phyloP scores from a whole-genome alignment of 225 moss, liverwort and hornwort genomes.

The Marchantia polymorpha region DNA sequence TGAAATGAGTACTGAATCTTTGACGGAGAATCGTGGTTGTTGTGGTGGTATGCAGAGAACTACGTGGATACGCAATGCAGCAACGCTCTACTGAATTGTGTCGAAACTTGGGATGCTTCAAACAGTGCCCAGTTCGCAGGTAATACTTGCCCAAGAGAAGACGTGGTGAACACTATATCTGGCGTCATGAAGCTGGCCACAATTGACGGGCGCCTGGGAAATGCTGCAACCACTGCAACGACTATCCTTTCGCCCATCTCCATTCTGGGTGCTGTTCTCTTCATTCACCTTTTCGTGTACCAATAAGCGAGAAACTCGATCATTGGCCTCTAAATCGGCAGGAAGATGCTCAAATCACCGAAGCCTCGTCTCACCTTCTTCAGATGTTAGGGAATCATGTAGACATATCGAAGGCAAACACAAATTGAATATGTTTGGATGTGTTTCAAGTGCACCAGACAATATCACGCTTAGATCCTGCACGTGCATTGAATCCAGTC shows the following conservation, averaged over 20 bases:
- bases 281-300: neutral
- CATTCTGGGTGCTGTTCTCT: neutral
- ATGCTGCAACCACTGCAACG: neutral
- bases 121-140: slow-evolving; percentile 26
- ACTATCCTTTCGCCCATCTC: neutral
- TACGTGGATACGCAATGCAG: slow-evolving; percentile 55
- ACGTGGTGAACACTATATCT: slow-evolving; percentile 30
- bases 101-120: slow-evolving; percentile 11
- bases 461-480: too few relatives aligned
- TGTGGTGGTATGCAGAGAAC: slow-evolving; percentile 34
- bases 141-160: slow-evolving; percentile 36
- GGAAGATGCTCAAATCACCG: too few relatives aligned
- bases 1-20: neutral
- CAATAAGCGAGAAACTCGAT: neutral
- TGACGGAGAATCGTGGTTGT: neutral
- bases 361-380: too few relatives aligned
- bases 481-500: too few relatives aligned
- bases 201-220: neutral
- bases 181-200: slow-evolving; percentile 24
- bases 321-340: too few relatives aligned
- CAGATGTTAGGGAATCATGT: too few relatives aligned
- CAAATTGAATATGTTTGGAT: too few relatives aligned
- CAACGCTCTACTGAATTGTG: slow-evolving; percentile 30
- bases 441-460: too few relatives aligned
- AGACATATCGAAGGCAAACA: too few relatives aligned